Evolutionary conservation across 2,329 filamentous ascomycete genomes (phyloP).

Genomic region (Elsinoe arachidis): DNA sequence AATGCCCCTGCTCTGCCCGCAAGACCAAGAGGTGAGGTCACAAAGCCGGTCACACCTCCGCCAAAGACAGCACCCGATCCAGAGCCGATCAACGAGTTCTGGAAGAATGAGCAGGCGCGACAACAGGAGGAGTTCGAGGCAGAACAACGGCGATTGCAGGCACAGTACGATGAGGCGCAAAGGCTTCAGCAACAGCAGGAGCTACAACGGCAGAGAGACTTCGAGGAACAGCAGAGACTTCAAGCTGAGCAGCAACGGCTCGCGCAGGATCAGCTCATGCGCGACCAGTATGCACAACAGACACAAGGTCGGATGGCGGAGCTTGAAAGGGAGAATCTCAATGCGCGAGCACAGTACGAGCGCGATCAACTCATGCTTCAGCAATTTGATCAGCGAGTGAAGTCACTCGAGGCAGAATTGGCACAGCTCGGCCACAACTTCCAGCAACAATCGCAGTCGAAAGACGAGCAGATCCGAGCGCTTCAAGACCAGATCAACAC

Average conservation of each 20-base stretch:
- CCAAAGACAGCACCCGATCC: conserved; percentile 68
- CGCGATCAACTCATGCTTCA: conserved; percentile 95
- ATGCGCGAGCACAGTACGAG: conserved; percentile 89
- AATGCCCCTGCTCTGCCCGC: conserved; percentile 73
- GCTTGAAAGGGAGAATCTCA: conserved; percentile 88
- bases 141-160: conserved; percentile 79
- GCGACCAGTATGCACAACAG: conserved; percentile 84
- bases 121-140: conserved; percentile 94
- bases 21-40: conserved; percentile 60
- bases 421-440: conserved; percentile 72
- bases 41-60: conserved; percentile 61
- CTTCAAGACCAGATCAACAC: conserved; percentile 96
- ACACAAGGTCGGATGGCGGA: conserved; percentile 94
- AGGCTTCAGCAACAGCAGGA: conserved; percentile 73
- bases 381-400: conserved; percentile 89
- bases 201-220: conserved; percentile 82
- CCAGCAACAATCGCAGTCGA: conserved; percentile 75
- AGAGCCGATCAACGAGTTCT: conserved; percentile 94
- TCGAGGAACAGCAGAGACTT: conserved; percentile 85
- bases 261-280: conserved; percentile 80
- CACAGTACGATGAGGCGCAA: conserved; percentile 75
- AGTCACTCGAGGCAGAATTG: conserved; percentile 82
- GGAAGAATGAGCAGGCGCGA: conserved; percentile 83
- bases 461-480: conserved; percentile 87
- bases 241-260: conserved; percentile 82